A percentile compares a stretch with the other conserved stretches of the same genome.
These are phyloP conservation scores for Acacia crassicarpa DNA, from an alignment of 306 rosid species.

Conservation along the genomic window DNA sequence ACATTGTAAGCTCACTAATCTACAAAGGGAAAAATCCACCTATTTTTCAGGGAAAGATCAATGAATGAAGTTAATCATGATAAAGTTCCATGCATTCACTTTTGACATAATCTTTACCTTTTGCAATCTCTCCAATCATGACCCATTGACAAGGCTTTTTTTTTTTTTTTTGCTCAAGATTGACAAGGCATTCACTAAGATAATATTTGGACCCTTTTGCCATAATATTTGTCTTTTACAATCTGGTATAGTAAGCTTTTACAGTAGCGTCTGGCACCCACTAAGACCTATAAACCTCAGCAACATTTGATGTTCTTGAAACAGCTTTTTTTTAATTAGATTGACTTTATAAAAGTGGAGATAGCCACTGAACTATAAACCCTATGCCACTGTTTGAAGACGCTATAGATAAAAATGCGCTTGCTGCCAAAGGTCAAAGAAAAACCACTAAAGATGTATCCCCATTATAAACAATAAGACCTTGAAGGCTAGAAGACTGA, in stretches of 20 bases:
- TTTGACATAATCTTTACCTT: neutral
- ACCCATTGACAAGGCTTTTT: neutral
- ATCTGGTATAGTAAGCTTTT: too few relatives aligned
- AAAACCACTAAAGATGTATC: constrained; percentile 16
- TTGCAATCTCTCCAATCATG: neutral
- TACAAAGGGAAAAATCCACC: neutral
- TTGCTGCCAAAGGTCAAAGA: constrained; percentile 12
- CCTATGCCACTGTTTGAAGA: constrained; percentile 11
- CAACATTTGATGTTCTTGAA: neutral
- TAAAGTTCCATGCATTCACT: neutral
- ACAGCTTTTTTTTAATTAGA: neutral
- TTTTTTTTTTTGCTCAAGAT: too few relatives aligned
- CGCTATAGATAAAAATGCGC: constrained; percentile 12
- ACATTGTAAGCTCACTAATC: neutral
- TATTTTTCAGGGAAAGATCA: neutral
- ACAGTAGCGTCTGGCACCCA: too few relatives aligned
- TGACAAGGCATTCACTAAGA: too few relatives aligned
- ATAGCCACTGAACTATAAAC: constrained; percentile 8
- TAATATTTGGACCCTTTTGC: too few relatives aligned
- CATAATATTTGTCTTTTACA: too few relatives aligned
- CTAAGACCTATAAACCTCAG: too few relatives aligned
- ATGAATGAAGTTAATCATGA: neutral
- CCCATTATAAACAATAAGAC: neutral
- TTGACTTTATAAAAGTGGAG: neutral
- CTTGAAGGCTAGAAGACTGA: constrained; percentile 18